Percentiles rank a stretch among this genome's conserved stretches.
phyloP scores from a whole-genome alignment of 2,329 filamentous ascomycete genomes.

The Penicillium corylophilum region DNA sequence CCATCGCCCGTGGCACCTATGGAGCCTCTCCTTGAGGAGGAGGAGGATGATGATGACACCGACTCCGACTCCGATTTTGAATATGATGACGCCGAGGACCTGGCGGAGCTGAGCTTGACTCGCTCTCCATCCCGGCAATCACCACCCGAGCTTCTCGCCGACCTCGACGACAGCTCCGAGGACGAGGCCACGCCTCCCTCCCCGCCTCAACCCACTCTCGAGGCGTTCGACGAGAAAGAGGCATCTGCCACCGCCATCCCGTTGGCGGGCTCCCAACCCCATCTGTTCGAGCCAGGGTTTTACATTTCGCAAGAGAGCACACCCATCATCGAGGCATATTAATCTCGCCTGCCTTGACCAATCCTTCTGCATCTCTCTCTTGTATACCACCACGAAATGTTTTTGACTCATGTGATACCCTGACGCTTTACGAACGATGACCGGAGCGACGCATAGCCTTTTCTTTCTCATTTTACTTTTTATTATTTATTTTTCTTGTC shows the following conservation, averaged over 20 bases:
- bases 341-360: constrained; percentile 10
- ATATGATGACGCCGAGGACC: constrained; percentile 61
- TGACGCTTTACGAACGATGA: constrained; percentile 19
- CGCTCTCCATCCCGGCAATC: constrained; percentile 67
- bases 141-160: constrained; percentile 68
- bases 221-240: constrained; percentile 62
- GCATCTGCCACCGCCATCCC: constrained; percentile 43
- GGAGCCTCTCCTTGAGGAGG: constrained; percentile 32
- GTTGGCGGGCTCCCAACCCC: constrained; percentile 33
- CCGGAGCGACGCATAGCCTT: constrained; percentile 7
- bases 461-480: constrained; percentile 4
- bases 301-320: constrained; percentile 47
- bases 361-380: constrained; percentile 14
- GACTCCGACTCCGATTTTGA: constrained; percentile 58
- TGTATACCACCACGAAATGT: constrained; percentile 17
- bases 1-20: constrained; percentile 33
- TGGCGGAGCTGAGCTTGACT: constrained; percentile 62
- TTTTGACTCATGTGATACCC: constrained; percentile 24
- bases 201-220: constrained; percentile 57
- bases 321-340: constrained; percentile 54
- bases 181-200: constrained; percentile 73
- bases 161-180: constrained; percentile 65
- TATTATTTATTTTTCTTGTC: constrained; percentile 3
- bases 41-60: constrained; percentile 30
- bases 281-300: constrained; percentile 51